phyloP scores from a whole-genome alignment of 2,329 filamentous ascomycete genomes.

The Clarireedia homoeocarpa region DNA sequence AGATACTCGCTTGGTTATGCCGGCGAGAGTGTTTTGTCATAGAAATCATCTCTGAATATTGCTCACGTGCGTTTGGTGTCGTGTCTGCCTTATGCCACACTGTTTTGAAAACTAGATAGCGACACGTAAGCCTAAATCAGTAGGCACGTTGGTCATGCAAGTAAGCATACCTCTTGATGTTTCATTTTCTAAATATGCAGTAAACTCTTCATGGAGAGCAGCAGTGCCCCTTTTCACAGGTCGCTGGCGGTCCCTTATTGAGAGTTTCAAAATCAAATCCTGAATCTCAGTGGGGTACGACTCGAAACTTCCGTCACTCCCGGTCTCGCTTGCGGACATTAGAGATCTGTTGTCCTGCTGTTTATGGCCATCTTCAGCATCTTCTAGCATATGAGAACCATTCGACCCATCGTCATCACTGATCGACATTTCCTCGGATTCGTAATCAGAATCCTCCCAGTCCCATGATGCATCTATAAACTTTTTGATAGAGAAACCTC shows the following conservation, averaged over 20 bases:
- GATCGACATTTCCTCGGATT: neutral
- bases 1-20: conserved; percentile 18
- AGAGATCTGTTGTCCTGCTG: neutral
- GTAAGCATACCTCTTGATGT: conserved; percentile 25
- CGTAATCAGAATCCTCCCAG: conserved; percentile 8
- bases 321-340: neutral
- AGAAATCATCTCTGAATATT: conserved; percentile 32
- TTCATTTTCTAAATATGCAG: conserved; percentile 29
- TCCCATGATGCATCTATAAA: conserved; percentile 13
- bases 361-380: neutral
- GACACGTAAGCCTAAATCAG: neutral
- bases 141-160: neutral
- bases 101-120: conserved; percentile 31
- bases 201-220: conserved; percentile 23
- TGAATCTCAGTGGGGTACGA: neutral
- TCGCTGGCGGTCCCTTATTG: neutral
- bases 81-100: conserved; percentile 38
- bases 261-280: neutral
- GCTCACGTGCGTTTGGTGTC: conserved; percentile 32
- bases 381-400: neutral
- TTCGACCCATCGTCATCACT: neutral
- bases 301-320: neutral
- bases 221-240: neutral
- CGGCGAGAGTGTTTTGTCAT: conserved; percentile 30
- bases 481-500: conserved; percentile 11